Evolutionary conservation across 352 stramenopile species (phyloP), one percentile per base, ranked within the genome.

Genomic region (Peronosclerospora sorghi): DNA sequence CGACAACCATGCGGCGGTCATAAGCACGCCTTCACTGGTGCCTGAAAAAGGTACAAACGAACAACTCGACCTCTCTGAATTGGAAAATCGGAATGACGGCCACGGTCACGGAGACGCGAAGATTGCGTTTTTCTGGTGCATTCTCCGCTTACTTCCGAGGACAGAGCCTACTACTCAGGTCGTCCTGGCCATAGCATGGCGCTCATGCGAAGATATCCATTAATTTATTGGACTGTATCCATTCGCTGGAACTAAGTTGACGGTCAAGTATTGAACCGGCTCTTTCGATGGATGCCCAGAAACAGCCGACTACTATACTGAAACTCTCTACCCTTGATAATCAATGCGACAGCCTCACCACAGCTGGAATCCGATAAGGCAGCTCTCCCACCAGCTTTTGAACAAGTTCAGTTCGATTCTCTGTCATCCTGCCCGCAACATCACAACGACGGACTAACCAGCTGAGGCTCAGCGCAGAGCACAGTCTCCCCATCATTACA

Each of bases 401-500:
- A 30, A 30, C 26, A 30, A 30, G 10, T 6, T 23, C 32, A 35
- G 35, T 37, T 17, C 41, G 45, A 45, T 28, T 47, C 45, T 48
- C 32, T 23, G 37, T 32, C 15, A 34, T 35, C 27, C 18, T 29
- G 13, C 4, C 34, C 41, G 43, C 50, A 55, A 68, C 27, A 49
- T 56, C 43, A 45, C 51, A 56, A 63, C 47, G 53, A 50, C 47
- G 32, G 37, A 52, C 54, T 27, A 51, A 49, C 52, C 29, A 37
- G 30, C 41, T 34, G 35, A 52, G 29, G 35, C 48, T n/a, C 32
- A 58, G 34, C 21, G 51, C 56, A 62, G 48, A 54, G 46, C 49
- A 41, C 39, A 49, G 41, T 26, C 49, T 48, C 30, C 52, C 47
- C 58, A 68, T 69, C 73, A 78, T 83, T 85, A 85, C 73, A 83